Percentiles rank a stretch among this genome's conserved stretches.
Evolutionary conservation across 805 yeast genomes (phyloP).

Genomic region (Candida oleophila): DNA sequence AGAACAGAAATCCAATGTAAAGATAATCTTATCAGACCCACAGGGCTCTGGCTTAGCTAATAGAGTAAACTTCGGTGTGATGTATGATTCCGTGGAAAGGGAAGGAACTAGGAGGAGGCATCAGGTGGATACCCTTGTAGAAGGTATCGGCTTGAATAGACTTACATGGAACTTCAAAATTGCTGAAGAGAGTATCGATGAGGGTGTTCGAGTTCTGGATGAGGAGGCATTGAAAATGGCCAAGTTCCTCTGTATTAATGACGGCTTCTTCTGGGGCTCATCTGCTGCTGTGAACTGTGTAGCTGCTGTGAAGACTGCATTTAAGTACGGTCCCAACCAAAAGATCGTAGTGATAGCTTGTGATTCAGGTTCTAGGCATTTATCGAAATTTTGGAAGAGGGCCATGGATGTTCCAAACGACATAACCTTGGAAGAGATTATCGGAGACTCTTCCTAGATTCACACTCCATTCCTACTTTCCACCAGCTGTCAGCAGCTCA

Average conservation of each 20-base stretch:
- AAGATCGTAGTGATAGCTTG: constrained; percentile 83
- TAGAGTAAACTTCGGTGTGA: constrained; percentile 83
- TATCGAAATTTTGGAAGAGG: constrained; percentile 88
- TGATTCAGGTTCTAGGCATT: constrained; percentile 87
- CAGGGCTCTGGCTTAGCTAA: constrained; percentile 93
- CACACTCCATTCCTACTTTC: too few species aligned
- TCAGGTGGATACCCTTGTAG: constrained; percentile 92
- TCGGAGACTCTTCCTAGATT: too few species aligned
- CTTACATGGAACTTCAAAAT: constrained; percentile 75
- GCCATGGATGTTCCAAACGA: constrained; percentile 44
- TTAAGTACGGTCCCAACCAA: constrained; percentile 53
- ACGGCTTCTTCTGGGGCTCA: constrained; percentile 89
- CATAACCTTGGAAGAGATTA: constrained; percentile 34
- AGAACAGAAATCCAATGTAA: constrained; percentile 49
- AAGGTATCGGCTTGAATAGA: constrained; percentile 90
- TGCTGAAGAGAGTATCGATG: constrained; percentile 73
- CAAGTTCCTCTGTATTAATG: constrained; percentile 70
- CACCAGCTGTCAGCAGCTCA: too few species aligned
- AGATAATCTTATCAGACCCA: constrained; percentile 82
- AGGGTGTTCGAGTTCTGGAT: constrained; percentile 77
- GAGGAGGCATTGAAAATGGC: constrained; percentile 88
- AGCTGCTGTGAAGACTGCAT: constrained; percentile 65
- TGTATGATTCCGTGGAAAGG: constrained; percentile 85
- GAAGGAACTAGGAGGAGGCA: constrained; percentile 95
- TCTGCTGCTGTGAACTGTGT: constrained; percentile 94